A percentile compares a stretch with the other conserved stretches of the same genome.
Evolutionary conservation across 441 rosid species (phyloP).

Genomic region (Breynia disticha): DNA sequence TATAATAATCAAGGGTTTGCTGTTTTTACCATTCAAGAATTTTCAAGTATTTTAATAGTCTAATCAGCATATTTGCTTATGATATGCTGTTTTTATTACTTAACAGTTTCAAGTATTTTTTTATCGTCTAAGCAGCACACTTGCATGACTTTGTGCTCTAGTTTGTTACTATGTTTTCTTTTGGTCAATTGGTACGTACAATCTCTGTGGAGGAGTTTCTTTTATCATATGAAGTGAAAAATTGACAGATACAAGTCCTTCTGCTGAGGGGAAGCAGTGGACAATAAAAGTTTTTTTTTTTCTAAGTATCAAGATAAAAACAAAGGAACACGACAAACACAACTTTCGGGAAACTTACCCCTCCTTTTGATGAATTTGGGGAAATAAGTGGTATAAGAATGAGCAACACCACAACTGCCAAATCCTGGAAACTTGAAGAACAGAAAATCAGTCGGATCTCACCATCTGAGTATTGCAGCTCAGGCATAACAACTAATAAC

Average conservation of each 20-base stretch:
- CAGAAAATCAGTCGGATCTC: constrained; percentile 8
- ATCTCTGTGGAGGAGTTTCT: background rate
- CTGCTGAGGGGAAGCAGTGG: background rate
- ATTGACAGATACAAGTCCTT: background rate
- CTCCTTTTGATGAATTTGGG: constrained; percentile 98
- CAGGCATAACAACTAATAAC: constrained; percentile 9
- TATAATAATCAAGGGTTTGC: too few relatives aligned
- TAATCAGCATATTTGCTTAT: too few relatives aligned
- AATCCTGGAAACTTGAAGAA: constrained; percentile 49
- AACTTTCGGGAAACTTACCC: constrained; percentile 48
- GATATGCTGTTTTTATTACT: too few relatives aligned
- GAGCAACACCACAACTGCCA: constrained; percentile 96
- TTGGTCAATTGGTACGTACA: too few relatives aligned
- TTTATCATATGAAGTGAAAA: background rate
- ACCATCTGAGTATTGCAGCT: constrained; percentile 9
- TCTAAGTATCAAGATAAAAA: constrained; percentile 10
- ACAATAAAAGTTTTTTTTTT: background rate
- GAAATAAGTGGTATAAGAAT: constrained; percentile 98
- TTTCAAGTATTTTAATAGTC: too few relatives aligned
- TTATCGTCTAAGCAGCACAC: too few relatives aligned
- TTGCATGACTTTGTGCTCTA: too few relatives aligned
- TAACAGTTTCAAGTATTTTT: too few relatives aligned
- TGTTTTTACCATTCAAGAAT: too few relatives aligned
- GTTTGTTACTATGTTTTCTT: too few relatives aligned
- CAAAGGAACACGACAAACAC: constrained; percentile 5